Percentiles rank a stretch among this genome's conserved stretches.
Conservation (phyloP, 495 filamentous ascomycete genomes). For the Cetradonia linearis region DNA sequence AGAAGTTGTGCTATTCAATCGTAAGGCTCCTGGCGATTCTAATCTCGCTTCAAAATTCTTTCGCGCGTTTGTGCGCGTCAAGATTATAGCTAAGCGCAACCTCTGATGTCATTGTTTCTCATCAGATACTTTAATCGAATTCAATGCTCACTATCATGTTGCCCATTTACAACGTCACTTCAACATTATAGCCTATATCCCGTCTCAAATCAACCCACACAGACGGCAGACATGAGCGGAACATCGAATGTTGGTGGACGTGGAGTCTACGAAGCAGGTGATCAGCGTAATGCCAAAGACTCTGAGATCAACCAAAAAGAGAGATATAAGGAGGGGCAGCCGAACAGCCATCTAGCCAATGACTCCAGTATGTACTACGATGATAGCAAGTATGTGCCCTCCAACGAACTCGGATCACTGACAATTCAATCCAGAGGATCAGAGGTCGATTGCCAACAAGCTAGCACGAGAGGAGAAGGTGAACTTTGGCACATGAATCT, state of each 20-base stretch:
- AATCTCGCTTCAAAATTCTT: neutral
- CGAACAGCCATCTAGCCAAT: constrained; percentile 53
- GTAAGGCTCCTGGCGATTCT: neutral
- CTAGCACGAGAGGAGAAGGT: constrained; percentile 52
- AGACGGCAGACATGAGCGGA: constrained; percentile 25
- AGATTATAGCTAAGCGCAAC: neutral
- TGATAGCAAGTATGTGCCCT: neutral
- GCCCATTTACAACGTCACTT: neutral
- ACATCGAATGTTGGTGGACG: constrained; percentile 44
- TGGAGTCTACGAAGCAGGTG: constrained; percentile 52
- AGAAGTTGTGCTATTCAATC: neutral
- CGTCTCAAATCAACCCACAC: neutral
- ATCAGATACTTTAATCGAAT: neutral
- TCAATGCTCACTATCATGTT: neutral
- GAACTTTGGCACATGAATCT: neutral
- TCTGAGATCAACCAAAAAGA: constrained; percentile 44
- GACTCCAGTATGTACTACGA: constrained; percentile 53
- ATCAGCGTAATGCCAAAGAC: constrained; percentile 56
- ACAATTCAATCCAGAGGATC: constrained; percentile 49
- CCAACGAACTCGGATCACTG: neutral
- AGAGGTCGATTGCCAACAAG: constrained; percentile 70
- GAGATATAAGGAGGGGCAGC: constrained; percentile 57
- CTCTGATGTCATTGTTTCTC: constrained; percentile 5
- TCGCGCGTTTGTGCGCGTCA: neutral
- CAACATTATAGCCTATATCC: neutral